Conservation (phyloP, 257 asterid genomes). For the Cynanchum wilfordii region DNA sequence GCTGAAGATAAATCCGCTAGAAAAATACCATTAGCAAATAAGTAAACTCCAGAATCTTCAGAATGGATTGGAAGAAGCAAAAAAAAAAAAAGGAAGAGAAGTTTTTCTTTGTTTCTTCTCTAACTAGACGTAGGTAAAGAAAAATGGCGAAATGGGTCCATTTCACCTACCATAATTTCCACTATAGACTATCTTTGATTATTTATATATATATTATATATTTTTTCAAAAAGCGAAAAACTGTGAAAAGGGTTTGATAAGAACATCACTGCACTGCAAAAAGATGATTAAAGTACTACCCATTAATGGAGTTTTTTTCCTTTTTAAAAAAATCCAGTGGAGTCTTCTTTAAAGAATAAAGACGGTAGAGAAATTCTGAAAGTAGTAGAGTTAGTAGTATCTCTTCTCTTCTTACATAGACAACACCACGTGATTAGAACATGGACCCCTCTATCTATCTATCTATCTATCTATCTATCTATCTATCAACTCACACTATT, state of each 20-base stretch:
- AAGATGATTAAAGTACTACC: background rate
- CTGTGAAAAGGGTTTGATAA: background rate
- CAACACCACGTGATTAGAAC: constrained; percentile 22
- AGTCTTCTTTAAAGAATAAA: background rate
- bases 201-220: too few relatives aligned
- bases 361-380: background rate
- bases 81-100: background rate
- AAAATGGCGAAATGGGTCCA: constrained; percentile 18
- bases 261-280: background rate
- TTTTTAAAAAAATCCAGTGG: constrained; percentile 7
- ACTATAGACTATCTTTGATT: background rate
- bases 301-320: background rate
- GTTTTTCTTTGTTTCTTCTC: background rate
- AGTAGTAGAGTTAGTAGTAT: background rate
- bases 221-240: too few relatives aligned
- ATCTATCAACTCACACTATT: too few relatives aligned
- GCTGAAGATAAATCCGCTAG: constrained; percentile 3
- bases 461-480: background rate
- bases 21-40: constrained; percentile 3
- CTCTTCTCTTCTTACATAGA: constrained; percentile 9
- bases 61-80: background rate
- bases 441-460: constrained; percentile 15
- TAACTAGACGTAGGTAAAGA: background rate
- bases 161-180: constrained; percentile 11
- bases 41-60: background rate